Evolutionary conservation across 1,284 basidiomycete genomes (phyloP).

Genomic region (Ganoderma sp.): DNA sequence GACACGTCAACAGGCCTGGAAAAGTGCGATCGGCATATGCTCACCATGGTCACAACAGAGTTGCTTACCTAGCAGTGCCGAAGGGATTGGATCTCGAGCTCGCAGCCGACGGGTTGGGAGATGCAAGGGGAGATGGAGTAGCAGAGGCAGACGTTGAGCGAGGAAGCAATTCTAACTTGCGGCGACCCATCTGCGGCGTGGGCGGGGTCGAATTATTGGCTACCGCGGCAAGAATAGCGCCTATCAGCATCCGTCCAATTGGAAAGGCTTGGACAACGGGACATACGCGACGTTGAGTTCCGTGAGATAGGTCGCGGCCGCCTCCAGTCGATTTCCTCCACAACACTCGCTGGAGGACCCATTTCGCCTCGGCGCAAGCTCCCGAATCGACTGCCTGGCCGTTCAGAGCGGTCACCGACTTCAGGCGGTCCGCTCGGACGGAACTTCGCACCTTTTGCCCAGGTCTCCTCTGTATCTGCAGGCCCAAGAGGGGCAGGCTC

Average conservation of each 20-base stretch:
- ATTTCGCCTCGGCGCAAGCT: conserved; percentile 58
- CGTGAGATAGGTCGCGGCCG: conserved; percentile 49
- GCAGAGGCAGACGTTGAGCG: conserved; percentile 65
- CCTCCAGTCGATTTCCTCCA: conserved; percentile 68
- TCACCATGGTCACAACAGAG: conserved; percentile 5
- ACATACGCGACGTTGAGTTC: conserved; percentile 68
- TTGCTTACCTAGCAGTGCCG: conserved; percentile 77
- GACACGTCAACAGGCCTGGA: conserved; percentile 85
- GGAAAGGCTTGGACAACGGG: neutral
- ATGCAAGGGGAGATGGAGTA: conserved; percentile 72
- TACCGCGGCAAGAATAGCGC: conserved; percentile 37
- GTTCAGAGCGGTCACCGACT: conserved; percentile 38
- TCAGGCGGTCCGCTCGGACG: conserved; percentile 53
- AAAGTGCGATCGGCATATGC: conserved; percentile 2
- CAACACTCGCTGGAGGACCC: conserved; percentile 47
- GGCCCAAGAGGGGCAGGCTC: conserved; percentile 51
- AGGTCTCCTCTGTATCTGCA: conserved; percentile 79
- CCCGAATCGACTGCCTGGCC: conserved; percentile 56
- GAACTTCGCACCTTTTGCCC: conserved; percentile 76
- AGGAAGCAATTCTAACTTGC: conserved; percentile 84
- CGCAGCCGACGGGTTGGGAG: conserved; percentile 64
- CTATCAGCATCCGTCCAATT: neutral
- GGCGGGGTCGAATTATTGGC: conserved; percentile 77
- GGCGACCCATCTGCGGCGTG: conserved; percentile 77
- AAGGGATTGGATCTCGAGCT: conserved; percentile 76